Base-by-base conservation (phyloP, 2,329 filamentous ascomycete species). In the Colletotrichum cordylinicola region DNA sequence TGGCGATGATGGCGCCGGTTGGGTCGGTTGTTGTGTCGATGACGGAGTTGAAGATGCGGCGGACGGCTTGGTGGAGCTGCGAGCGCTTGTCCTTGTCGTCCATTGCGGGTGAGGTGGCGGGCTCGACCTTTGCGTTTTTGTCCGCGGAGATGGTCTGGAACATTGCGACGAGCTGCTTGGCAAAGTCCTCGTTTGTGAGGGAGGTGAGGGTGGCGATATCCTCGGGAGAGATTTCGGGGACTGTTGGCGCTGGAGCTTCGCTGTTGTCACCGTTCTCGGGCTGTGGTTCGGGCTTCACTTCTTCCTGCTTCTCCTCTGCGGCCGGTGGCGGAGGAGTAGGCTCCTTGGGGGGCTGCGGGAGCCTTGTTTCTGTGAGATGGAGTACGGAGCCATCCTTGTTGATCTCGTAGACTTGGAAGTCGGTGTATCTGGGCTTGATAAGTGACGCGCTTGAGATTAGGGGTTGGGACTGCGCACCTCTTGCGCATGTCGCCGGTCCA, bases 341-440 rank as follows among this genome's bases (percentile, higher is more conserved):
- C 67, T 76, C 67, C 52, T 77, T 77, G 9, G 69, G 77, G n/a
- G 60, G 65, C 15, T 55, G 61, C 21, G 70, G 69, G 15, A 77
- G 37, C 29, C 67, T 60, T 21, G 77, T 78, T 21, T 77, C 75
- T 48, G 75, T 88, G 65, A 98, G 87, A 83, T 96, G 95, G 68
- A 97, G 84, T 16, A 98, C 94, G 70, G 92, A 85, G 18, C 96
- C 96, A 81, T 94, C 91, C 35, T 93, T 92, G 24, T 91, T 87
- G 77, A 98, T 96, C 84, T 98, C 96, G 81, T 98, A 96, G 80
- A 98, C 96, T 79, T 97, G 88, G 80, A 98, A 98, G 83, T 98
- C 96, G 6, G 96, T 96, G 84, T 96, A 98, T 79, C 95, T 92
- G 66, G 9, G 15, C 8, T 31, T 43, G 8, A n/a, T 29, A 35